Percentiles rank a stretch among this genome's conserved stretches.
Evolutionary conservation across 1,139 yeast genomes (phyloP).

Genomic region (Nadsonia commutata): DNA sequence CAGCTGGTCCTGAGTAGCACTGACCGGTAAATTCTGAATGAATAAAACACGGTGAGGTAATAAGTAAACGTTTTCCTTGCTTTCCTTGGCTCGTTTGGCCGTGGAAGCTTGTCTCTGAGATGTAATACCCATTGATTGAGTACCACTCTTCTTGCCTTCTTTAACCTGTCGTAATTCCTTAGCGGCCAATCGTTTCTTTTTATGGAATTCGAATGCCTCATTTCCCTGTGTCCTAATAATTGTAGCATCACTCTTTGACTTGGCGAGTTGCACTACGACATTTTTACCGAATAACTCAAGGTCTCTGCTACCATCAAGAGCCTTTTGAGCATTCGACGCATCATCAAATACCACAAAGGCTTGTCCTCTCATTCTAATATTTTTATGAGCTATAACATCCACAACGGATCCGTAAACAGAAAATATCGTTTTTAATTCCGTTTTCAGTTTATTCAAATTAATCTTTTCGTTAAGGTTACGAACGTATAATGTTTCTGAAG

Average conservation of each 20-base stretch:
- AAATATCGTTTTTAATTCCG: constrained; percentile 30
- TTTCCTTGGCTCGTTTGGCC: constrained; percentile 15
- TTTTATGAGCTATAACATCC: constrained; percentile 46
- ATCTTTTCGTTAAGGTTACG: constrained; percentile 63
- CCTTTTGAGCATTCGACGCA: constrained; percentile 32
- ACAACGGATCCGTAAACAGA: constrained; percentile 35
- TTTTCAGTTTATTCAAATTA: constrained; percentile 36
- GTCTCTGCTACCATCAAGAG: constrained; percentile 25
- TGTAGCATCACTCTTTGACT: constrained; percentile 34
- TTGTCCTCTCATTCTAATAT: constrained; percentile 61
- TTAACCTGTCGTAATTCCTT: constrained; percentile 16
- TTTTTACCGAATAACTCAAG: constrained; percentile 37
- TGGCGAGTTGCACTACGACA: constrained; percentile 32
- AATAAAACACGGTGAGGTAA: constrained; percentile 64
- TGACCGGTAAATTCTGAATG: constrained; percentile 46
- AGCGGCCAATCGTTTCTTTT: constrained; percentile 19
- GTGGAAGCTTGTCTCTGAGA: constrained; percentile 14
- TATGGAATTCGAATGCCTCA: constrained; percentile 19
- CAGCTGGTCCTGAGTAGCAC: constrained; percentile 30
- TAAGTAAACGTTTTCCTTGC: constrained; percentile 18
- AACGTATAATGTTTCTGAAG: constrained; percentile 30
- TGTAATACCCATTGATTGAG: constrained; percentile 12
- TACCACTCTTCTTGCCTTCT: constrained; percentile 10
- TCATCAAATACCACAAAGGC: constrained; percentile 61
- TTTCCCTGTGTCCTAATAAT: constrained; percentile 18